Evolutionary conservation across 2,329 filamentous ascomycete genomes (phyloP), one percentile per base, ranked within the genome.

Genomic region (Diaporthe humulicola): DNA sequence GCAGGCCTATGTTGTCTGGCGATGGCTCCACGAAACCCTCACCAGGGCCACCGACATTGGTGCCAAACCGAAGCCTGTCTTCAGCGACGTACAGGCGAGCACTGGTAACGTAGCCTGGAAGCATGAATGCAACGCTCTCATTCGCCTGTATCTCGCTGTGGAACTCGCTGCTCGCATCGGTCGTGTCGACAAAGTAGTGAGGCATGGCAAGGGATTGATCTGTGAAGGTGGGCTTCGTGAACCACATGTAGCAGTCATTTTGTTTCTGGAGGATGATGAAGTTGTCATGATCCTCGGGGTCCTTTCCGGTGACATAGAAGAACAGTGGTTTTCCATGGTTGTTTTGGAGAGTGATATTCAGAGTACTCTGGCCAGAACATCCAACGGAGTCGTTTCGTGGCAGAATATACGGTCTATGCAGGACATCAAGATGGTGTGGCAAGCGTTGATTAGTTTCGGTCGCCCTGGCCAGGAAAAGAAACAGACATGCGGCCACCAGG

Each of bases 11-110:
- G 17, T 74, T 74, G 3, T 58, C 57, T 1, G 70, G 30, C 5
- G 73, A 74, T 28, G 73, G 73, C 12, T 72, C 57, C 2, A 74
- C 50, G 8, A 74, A 72, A 17, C 73, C 69, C 5, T 22, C 36
- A 10, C 38, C n/a, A 3, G 61, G 15, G 22, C 73, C 61, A 3
- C 73, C 73, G 17, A 38, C 17, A 38, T 64, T 69, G 5, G 70
- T 73, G 38, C 70, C 70, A 7, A 73, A 73, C 3, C 50, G 50
- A 15, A 75, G 70, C 40, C 14, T 45, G 0, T 61, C 54, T 33
- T 69, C 28, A 57, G 73, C 25, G 8, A 75, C 30, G 45, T 75
- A 75, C 12, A 75, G 38, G 2, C 70, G 70, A 7, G 52, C 73
- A 7, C 60, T 67, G 42, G 36, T 48, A 6, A n/a, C n/a, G 30